These are phyloP conservation scores for Xylona heveae DNA, from an alignment of 495 filamentous ascomycete genomes.

Conservation along the genomic window DNA sequence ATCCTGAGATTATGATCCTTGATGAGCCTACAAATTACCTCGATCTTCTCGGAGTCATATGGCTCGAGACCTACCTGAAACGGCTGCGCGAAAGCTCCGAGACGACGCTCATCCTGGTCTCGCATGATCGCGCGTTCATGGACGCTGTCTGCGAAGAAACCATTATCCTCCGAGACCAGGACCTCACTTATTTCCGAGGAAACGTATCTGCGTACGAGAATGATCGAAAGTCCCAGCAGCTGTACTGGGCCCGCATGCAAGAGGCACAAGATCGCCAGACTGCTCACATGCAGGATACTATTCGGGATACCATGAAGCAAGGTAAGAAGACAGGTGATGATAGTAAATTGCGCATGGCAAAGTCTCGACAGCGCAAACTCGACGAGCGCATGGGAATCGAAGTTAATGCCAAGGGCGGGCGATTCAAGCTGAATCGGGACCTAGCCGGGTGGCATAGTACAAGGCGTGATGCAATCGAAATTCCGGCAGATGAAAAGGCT, in stretches of 20 bases:
- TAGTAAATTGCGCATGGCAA: slow-evolving; percentile 59
- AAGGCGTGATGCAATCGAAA: slow-evolving; percentile 41
- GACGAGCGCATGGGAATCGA: slow-evolving; percentile 60
- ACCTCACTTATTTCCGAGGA: slow-evolving; percentile 45
- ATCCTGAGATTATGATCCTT: slow-evolving; percentile 60
- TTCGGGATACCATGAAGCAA: slow-evolving; percentile 42
- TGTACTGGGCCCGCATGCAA: slow-evolving; percentile 48
- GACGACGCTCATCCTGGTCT: slow-evolving; percentile 46
- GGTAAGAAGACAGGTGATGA: slow-evolving; percentile 56
- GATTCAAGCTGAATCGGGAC: slow-evolving; percentile 66
- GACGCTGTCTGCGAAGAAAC: slow-evolving; percentile 52
- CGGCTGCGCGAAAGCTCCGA: slow-evolving; percentile 21
- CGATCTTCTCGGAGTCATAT: slow-evolving; percentile 62
- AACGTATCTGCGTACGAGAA: slow-evolving; percentile 46
- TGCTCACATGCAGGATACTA: slow-evolving; percentile 54
- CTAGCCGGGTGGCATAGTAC: slow-evolving; percentile 33
- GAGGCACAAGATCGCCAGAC: slow-evolving; percentile 59
- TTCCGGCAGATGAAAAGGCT: slow-evolving; percentile 40
- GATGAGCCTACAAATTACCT: slow-evolving; percentile 80
- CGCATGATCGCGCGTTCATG: slow-evolving; percentile 60
- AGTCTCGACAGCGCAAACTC: slow-evolving; percentile 58
- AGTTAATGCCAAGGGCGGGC: slow-evolving; percentile 40
- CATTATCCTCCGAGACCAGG: slow-evolving; percentile 48
- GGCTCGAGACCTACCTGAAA: slow-evolving; percentile 51
- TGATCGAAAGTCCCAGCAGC: slow-evolving; percentile 38